Evolutionary conservation across 2,329 filamentous ascomycete species (phyloP).

Genomic region (Kalmusia sp.): DNA sequence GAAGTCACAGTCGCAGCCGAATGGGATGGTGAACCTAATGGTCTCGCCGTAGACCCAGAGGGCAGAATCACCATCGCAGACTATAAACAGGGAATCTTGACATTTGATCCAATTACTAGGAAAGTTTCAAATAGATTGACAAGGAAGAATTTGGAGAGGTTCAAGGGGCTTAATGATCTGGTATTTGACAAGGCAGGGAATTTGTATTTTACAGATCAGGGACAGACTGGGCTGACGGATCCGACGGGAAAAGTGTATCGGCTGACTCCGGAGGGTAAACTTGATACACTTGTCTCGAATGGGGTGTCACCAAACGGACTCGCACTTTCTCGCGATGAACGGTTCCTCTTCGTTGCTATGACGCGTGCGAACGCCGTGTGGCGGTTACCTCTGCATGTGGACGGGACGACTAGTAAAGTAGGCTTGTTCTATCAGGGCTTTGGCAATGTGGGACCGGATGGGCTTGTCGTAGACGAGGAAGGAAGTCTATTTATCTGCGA

Average conservation of each 20-base stretch:
- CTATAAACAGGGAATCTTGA: constrained; percentile 53
- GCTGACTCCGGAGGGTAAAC: constrained; percentile 39
- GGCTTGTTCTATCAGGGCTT: constrained; percentile 52
- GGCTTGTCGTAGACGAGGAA: constrained; percentile 50
- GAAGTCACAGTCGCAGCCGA: constrained; percentile 37
- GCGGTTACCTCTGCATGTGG: constrained; percentile 48
- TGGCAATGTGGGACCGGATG: constrained; percentile 51
- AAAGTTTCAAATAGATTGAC: constrained; percentile 41
- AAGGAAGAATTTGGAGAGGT: constrained; percentile 51
- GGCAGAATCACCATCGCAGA: constrained; percentile 50
- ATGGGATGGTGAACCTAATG: constrained; percentile 54
- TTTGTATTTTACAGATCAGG: constrained; percentile 56
- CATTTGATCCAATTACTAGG: constrained; percentile 39
- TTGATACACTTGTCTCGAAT: constrained; percentile 49
- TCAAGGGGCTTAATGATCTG: constrained; percentile 54
- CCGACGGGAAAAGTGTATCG: constrained; percentile 52
- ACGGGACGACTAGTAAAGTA: constrained; percentile 49
- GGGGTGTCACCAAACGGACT: constrained; percentile 51
- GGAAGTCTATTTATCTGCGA: constrained; percentile 33
- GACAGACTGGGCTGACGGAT: constrained; percentile 54
- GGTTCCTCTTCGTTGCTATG: constrained; percentile 51
- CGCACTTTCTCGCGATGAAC: constrained; percentile 47
- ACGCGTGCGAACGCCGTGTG: constrained; percentile 52
- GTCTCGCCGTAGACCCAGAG: constrained; percentile 42
- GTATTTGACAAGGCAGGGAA: constrained; percentile 47